Evolutionary conservation across 2,329 filamentous ascomycete genomes (phyloP), one percentile per base, ranked within the genome.

Genomic region (Fusarium poae): DNA sequence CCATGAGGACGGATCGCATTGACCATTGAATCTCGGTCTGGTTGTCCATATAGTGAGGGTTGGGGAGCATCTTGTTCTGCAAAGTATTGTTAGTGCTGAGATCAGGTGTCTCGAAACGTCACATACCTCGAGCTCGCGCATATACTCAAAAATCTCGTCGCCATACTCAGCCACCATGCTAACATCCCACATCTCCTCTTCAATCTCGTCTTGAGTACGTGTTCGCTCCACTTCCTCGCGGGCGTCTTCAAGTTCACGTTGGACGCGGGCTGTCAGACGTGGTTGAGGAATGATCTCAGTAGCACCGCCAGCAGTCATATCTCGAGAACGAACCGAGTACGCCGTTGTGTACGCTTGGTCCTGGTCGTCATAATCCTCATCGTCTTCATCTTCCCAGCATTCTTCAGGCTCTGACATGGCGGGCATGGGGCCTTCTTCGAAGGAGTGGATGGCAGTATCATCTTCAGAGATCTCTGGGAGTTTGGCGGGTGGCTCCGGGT

Each of bases 21-120:
- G 94, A 97, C 96, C 96, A 99, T 77, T 97, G 93, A 59, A 99
- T 97, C 79, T 98, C 95, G n/a, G 91, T 90, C 79, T 99, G 96
- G 71, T 92, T 90, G 67, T 97, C 93, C 95, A 99, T 99, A 84
- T 99, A 99, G 78, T 96, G 89, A 5, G 93, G 86, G 75, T 96
- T 94, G 2, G 96, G 96, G 40, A 94, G 85, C 88, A 97, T 92
- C 72, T 85, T 89, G 78, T 85, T 87, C 92, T 93, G 59, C 34
- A 52, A 9, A 43, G 29, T 18, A 18, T n/a, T 34, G 64, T 75
- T 57, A 73, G 76, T 77, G 48, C 76, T 72, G 6, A 16, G 18
- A 35, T 52, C 13, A 16, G 4, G 32, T 23, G 25, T 11, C 5
- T 27, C 18, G 21, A 21, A 23, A 35, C 3, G 13, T 35, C 16